Percentiles rank a stretch among this genome's conserved stretches.
These are phyloP conservation scores for Kodamaea leandrae DNA, from an alignment of 805 yeast genomes.

Conservation along the genomic window DNA sequence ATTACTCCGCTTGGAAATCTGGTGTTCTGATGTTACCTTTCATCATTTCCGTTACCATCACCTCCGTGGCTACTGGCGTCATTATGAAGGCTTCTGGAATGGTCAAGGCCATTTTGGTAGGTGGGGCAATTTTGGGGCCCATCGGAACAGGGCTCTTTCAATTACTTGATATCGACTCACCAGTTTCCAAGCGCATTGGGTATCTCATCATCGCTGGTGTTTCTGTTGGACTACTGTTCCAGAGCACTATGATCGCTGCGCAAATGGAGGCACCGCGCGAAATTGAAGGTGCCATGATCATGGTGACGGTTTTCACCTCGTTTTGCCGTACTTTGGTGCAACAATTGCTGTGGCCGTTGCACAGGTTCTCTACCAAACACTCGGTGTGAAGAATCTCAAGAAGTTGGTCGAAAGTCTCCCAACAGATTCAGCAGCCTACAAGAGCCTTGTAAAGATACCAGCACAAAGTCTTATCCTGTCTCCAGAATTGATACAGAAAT, in stretches of 20 bases:
- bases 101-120: conserved; percentile 31
- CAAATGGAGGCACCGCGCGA: conserved; percentile 17
- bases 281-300: conserved; percentile 13
- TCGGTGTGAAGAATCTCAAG: conserved; percentile 89
- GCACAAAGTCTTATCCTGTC: conserved; percentile 19
- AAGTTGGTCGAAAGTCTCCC: conserved; percentile 30
- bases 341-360: conserved; percentile 4
- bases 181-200: conserved; percentile 28
- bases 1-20: conserved; percentile 33
- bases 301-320: conserved; percentile 14
- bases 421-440: conserved; percentile 12
- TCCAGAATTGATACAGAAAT: conserved; percentile 25
- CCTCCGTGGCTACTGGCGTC: conserved; percentile 30
- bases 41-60: conserved; percentile 31
- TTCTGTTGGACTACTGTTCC: conserved; percentile 36
- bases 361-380: conserved; percentile 3
- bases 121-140: conserved; percentile 30
- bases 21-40: conserved; percentile 38
- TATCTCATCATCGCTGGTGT: conserved; percentile 33
- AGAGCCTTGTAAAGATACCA: conserved; percentile 13
- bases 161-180: conserved; percentile 22
- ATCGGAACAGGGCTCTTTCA: conserved; percentile 35
- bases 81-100: conserved; percentile 26
- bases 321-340: conserved; percentile 9
- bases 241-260: conserved; percentile 19